These are phyloP conservation scores for Fusarium redolens DNA, from an alignment of 2,329 filamentous ascomycete species.

Conservation along the genomic window DNA sequence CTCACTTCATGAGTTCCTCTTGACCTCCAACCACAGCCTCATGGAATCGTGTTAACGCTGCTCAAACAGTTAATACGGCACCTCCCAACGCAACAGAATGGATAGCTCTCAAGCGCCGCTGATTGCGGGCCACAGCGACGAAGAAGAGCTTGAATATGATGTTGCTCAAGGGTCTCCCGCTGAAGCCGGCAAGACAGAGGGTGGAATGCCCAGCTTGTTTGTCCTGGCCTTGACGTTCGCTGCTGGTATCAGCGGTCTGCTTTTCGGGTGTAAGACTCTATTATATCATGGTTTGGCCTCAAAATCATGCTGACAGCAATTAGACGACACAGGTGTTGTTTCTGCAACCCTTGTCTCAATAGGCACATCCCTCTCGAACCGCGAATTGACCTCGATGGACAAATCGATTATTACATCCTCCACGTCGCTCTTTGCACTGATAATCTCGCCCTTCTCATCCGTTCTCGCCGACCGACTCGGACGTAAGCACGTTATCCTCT, in stretches of 20 bases:
- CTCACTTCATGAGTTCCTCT: conserved; percentile 4
- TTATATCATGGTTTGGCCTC: background rate
- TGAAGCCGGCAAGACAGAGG: conserved; percentile 45
- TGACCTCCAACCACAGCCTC: conserved; percentile 25
- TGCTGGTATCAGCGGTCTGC: conserved; percentile 73
- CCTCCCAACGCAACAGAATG: conserved; percentile 41
- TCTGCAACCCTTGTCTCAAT: conserved; percentile 75
- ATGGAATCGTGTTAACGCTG: conserved; percentile 22
- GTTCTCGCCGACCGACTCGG: conserved; percentile 71
- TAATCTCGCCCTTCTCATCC: conserved; percentile 72
- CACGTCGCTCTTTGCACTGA: conserved; percentile 73
- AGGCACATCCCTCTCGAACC: conserved; percentile 66
- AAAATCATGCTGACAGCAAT: conserved; percentile 6
- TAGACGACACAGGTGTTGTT: conserved; percentile 76
- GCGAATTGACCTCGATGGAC: conserved; percentile 69
- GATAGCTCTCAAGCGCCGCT: conserved; percentile 54
- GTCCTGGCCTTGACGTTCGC: conserved; percentile 72
- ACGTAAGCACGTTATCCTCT: conserved; percentile 70
- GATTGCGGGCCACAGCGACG: conserved; percentile 48
- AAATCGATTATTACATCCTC: conserved; percentile 78
- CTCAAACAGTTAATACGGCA: background rate
- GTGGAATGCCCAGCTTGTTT: conserved; percentile 59
- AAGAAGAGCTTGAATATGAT: conserved; percentile 51
- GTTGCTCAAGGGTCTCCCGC: conserved; percentile 38
- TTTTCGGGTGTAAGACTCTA: conserved; percentile 71